Base-by-base conservation (phyloP, 306 rosid species). In the Dalbergia oliveri region DNA sequence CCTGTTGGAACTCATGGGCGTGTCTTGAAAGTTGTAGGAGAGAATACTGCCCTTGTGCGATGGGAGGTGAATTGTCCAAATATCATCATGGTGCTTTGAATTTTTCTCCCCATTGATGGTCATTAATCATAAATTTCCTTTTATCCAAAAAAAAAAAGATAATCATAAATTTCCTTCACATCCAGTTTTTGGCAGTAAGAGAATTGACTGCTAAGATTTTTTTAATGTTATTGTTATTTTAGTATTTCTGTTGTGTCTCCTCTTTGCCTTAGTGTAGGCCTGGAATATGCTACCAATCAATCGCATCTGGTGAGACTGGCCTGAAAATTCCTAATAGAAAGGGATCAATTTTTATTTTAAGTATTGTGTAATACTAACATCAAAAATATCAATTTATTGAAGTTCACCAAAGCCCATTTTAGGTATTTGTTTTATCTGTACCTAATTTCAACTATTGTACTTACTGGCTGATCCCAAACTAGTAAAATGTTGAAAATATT, bases 31-130 rank as follows among this genome's bases (percentile, higher is more conserved):
- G 70, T 89, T 74, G 82, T 91, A 73, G 87, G 88, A 73, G 85
- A 79, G 76, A 82, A 87, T 78, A 84, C 91, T 64, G 95, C 89
- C 90, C 97, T 94, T 86, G 99, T 94, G 67, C 88, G 90, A 88
- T 94, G 97, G 99, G 95, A 94, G 97, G 99, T 94, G 84, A 82
- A 56, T 79, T 58, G 23, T 57, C 57, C 54, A n/a, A 53, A 23
- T 79, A 58, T 14, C 66, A 1, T 65, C 33, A 44, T 16, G 64
- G 71, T 73, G 41, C 61, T 83, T 77, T 43, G 31, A 26, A 21
- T 9, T 77, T 34, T 43, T 79, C 63, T 56, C 56, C 43, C 5
- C 9, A 47, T 75, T 35, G 69, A 60, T 26, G 33, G 23, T 66
- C 57, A 72, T 14, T 59, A 31, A 61, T 66, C 18, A 15, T 74